Conservation (phyloP, 2,329 filamentous ascomycete species). For the Coniochaeta prunicola region DNA sequence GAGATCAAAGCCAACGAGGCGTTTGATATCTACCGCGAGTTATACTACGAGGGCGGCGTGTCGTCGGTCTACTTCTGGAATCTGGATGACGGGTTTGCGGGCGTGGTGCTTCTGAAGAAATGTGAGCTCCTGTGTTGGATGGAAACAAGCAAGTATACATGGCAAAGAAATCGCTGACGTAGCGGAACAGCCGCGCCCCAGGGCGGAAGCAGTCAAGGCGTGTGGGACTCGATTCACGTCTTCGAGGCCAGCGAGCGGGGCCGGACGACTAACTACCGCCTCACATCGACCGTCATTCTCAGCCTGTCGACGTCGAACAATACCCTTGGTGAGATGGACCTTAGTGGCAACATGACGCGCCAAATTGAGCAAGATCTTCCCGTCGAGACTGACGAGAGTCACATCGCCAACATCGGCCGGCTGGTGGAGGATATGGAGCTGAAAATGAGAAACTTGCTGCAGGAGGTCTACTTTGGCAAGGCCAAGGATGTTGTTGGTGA, state of each 20-base stretch:
- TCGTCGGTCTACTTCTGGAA: conserved; percentile 98
- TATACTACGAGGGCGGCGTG: conserved; percentile 96
- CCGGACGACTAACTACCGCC: conserved; percentile 90
- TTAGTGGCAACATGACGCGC: conserved; percentile 95
- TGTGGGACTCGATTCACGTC: conserved; percentile 98
- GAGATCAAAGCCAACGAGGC: conserved; percentile 92
- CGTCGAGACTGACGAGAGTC: conserved; percentile 82
- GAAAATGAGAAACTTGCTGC: conserved; percentile 96
- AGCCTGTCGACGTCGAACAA: conserved; percentile 64
- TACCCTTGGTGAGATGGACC: conserved; percentile 75
- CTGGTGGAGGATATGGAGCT: conserved; percentile 99
- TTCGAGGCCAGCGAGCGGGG: conserved; percentile 94
- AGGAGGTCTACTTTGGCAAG: conserved; percentile 99
- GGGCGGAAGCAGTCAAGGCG: conserved; percentile 59
- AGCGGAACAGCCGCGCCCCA: conserved; percentile 51
- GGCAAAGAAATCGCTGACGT: neutral
- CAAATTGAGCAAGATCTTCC: conserved; percentile 90
- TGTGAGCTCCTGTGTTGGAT: conserved; percentile 41
- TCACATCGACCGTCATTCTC: conserved; percentile 93
- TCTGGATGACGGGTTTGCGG: conserved; percentile 93
- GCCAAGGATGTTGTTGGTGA: conserved; percentile 98
- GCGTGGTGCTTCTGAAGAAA: conserved; percentile 94
- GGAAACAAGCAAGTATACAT: no score
- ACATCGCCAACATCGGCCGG: conserved; percentile 90
- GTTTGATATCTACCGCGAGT: conserved; percentile 91